phyloP scores from a whole-genome alignment of 306 rosid genomes.

The Malus orientalis region DNA sequence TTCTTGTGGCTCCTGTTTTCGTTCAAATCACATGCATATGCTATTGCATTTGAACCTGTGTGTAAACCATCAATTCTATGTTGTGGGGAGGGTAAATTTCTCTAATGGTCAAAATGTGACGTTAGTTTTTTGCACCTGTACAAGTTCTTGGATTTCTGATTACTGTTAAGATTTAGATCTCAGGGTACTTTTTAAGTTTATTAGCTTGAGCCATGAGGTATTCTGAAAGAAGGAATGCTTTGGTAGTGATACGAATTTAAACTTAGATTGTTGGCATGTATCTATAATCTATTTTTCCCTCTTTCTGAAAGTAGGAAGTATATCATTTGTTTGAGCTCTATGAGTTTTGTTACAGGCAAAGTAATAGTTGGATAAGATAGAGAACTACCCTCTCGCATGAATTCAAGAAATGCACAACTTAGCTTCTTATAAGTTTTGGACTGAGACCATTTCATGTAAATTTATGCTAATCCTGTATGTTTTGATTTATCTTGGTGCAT shows the following conservation, averaged over 20 bases:
- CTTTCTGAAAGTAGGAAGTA: not conserved
- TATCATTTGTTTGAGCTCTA: not conserved
- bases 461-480: not conserved
- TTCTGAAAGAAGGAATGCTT: slow-evolving; percentile 1
- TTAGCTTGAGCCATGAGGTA: not conserved
- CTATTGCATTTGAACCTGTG: not conserved
- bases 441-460: not conserved
- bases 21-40: not conserved
- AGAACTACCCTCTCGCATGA: not conserved
- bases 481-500: not conserved
- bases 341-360: not conserved
- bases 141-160: not conserved
- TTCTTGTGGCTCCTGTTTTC: slow-evolving; percentile 4
- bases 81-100: not conserved
- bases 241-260: not conserved
- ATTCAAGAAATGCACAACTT: not conserved
- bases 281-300: not conserved
- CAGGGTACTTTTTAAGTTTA: not conserved
- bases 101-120: too few relatives aligned
- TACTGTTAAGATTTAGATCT: not conserved
- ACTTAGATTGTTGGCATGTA: not conserved
- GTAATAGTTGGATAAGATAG: not conserved
- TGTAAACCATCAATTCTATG: not conserved
- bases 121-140: not conserved
- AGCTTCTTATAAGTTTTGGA: not conserved